phyloP scores from a whole-genome alignment of 805 yeast species.

The Candida ortonii region DNA sequence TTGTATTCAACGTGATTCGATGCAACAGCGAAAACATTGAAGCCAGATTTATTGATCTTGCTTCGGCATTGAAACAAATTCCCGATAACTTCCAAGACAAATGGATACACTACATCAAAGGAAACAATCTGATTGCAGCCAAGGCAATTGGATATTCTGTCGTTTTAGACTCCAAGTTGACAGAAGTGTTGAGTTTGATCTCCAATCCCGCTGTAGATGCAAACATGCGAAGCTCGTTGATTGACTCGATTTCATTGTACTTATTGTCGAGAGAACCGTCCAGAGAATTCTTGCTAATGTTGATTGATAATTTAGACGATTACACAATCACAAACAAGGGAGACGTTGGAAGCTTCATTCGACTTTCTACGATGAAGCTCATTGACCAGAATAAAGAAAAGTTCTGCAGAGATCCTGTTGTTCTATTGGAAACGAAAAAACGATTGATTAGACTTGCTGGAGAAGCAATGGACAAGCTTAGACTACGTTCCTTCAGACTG shows the following conservation, averaged over 20 bases:
- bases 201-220: conserved; percentile 30
- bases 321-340: conserved; percentile 80
- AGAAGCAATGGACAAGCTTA: conserved; percentile 59
- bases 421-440: conserved; percentile 23
- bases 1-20: conserved; percentile 30
- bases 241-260: conserved; percentile 27
- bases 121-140: conserved; percentile 39
- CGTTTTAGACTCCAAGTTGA: conserved; percentile 16
- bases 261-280: conserved; percentile 18
- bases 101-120: conserved; percentile 38
- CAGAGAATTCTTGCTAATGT: conserved; percentile 3
- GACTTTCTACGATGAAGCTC: conserved; percentile 46
- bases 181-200: conserved; percentile 29
- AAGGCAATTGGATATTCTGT: conserved; percentile 33
- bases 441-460: conserved; percentile 55
- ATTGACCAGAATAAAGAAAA: conserved; percentile 30
- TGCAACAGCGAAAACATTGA: conserved; percentile 21
- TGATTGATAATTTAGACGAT: conserved; percentile 57
- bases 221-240: conserved; percentile 23
- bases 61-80: conserved; percentile 12
- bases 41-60: conserved; percentile 32
- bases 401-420: conserved; percentile 10
- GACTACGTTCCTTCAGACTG: conserved; percentile 42
- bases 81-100: conserved; percentile 23
- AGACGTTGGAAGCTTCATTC: conserved; percentile 82